These are phyloP conservation scores for Ulmus americana DNA, from an alignment of 331 rosid species.

Conservation along the genomic window DNA sequence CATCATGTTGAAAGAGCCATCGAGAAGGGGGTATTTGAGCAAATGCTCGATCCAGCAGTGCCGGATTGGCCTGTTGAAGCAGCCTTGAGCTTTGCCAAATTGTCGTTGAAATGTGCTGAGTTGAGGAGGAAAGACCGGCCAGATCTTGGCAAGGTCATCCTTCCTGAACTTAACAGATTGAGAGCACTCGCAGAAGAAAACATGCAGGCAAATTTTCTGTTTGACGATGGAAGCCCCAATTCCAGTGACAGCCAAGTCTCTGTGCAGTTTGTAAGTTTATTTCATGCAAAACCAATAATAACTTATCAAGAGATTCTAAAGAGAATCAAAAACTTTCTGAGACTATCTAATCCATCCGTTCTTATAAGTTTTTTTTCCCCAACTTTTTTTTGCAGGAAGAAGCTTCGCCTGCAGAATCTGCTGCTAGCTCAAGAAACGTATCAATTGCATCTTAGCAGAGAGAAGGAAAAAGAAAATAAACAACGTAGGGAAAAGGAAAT, in stretches of 20 bases:
- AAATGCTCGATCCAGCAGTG: constrained; percentile 65
- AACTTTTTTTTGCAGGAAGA: constrained; percentile 8
- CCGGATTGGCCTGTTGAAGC: constrained; percentile 76
- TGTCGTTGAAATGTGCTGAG: constrained; percentile 73
- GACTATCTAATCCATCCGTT: neutral
- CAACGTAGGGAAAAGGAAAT: constrained; percentile 16
- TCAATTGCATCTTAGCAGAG: constrained; percentile 17
- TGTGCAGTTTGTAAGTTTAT: constrained; percentile 46
- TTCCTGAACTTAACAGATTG: constrained; percentile 61
- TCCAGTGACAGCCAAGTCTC: constrained; percentile 40
- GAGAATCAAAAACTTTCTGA: neutral
- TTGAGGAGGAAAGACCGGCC: constrained; percentile 77
- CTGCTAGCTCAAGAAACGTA: constrained; percentile 21
- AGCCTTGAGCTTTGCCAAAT: constrained; percentile 47
- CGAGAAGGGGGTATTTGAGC: constrained; percentile 52
- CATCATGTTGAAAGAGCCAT: constrained; percentile 61
- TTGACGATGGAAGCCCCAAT: constrained; percentile 12
- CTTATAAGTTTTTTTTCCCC: neutral
- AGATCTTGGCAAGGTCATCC: constrained; percentile 55
- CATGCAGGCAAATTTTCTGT: constrained; percentile 1
- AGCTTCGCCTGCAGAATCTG: constrained; percentile 3
- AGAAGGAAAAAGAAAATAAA: neutral
- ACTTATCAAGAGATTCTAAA: neutral
- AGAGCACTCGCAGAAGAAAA: constrained; percentile 49
- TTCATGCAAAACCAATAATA: too few relatives aligned